Base-by-base conservation (phyloP, 441 rosid species). In the Populus hybrid region DNA sequence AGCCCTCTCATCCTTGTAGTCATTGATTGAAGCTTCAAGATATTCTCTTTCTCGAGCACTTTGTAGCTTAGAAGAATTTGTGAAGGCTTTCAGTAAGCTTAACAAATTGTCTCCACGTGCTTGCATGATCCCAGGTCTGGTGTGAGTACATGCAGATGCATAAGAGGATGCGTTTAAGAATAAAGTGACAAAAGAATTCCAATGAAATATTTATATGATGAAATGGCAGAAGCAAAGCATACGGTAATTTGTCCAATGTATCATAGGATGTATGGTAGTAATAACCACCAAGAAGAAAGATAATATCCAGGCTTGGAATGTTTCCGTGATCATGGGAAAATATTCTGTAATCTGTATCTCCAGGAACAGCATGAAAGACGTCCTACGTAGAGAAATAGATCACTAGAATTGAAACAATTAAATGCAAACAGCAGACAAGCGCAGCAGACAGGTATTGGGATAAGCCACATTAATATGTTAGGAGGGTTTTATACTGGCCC, bases 81-180 rank as follows among this genome's bases (percentile, higher is more conserved):
- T 75, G 68, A 97, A 97, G 76, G 91, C 94, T 87, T 93, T 90
- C 70, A 93, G 86, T 40, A 93, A 30, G 78, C 91, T 87, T 78
- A 88, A 70, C 78, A 97, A 89, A 87, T 97, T 97, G 18, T 97
- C 98, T 83, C 98, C 99, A 42, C 98, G 98, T 40, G 95, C 98
- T 91, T 97, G 99, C 85, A 97, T 86, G 91, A 97, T 94, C 77
- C 99, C 99, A 78, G 99, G 98, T 88, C 99, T 97, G 91, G 79
- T 85, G 83, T n/a, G 77, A 72, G 75, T 76, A 77, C 70, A 79
- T n/a, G 79, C 75, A 70, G 76, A 87, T 77, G 72, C 36, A 79
- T 85, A 65, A 86, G 85, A 78, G 53, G 73, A 84, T 80, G 74
- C 79, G 79, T 85, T 82, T 53, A 80, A 85, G 57, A 61, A 79